Evolutionary conservation across 768 basidiomycete species (phyloP).

Genomic region (Phlebiopsis gigantea): DNA sequence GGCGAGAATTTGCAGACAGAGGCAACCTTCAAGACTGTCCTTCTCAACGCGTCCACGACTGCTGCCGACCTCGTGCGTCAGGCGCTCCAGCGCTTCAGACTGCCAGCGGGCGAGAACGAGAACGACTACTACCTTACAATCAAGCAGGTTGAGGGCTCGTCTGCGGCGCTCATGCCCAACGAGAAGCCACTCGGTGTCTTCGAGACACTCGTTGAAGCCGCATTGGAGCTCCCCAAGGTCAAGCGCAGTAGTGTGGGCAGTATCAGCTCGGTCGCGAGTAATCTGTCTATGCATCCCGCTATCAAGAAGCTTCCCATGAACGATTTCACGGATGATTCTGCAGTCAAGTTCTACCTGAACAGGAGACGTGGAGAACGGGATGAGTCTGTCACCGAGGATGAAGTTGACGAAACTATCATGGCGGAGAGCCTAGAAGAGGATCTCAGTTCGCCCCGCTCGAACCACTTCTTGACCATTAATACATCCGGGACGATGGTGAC

Average conservation of each 20-base stretch:
- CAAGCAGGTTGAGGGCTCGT: slow-evolving; percentile 88
- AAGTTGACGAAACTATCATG: slow-evolving; percentile 37
- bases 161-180: slow-evolving; percentile 60
- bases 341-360: slow-evolving; percentile 95
- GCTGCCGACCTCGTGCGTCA: slow-evolving; percentile 83
- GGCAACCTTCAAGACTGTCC: slow-evolving; percentile 96
- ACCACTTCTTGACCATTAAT: slow-evolving; percentile 39
- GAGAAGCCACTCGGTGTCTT: slow-evolving; percentile 90
- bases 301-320: slow-evolving; percentile 94
- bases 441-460: slow-evolving; percentile 17
- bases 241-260: slow-evolving; percentile 92
- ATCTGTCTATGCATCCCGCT: slow-evolving; percentile 91
- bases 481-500: slow-evolving; percentile 37
- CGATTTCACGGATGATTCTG: slow-evolving; percentile 95
- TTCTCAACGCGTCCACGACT: slow-evolving; percentile 83
- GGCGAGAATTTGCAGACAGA: slow-evolving; percentile 88
- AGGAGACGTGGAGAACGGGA: slow-evolving; percentile 40
- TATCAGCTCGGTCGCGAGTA: slow-evolving; percentile 89
- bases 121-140: slow-evolving; percentile 82
- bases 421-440: slow-evolving; percentile 32
- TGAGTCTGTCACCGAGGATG: slow-evolving; percentile 34
- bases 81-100: slow-evolving; percentile 89
- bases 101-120: slow-evolving; percentile 58
- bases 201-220: slow-evolving; percentile 76
- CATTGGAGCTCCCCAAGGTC: slow-evolving; percentile 79